Evolutionary conservation across 2,329 filamentous ascomycete species (phyloP).

Genomic region (Aschersonia sp.): DNA sequence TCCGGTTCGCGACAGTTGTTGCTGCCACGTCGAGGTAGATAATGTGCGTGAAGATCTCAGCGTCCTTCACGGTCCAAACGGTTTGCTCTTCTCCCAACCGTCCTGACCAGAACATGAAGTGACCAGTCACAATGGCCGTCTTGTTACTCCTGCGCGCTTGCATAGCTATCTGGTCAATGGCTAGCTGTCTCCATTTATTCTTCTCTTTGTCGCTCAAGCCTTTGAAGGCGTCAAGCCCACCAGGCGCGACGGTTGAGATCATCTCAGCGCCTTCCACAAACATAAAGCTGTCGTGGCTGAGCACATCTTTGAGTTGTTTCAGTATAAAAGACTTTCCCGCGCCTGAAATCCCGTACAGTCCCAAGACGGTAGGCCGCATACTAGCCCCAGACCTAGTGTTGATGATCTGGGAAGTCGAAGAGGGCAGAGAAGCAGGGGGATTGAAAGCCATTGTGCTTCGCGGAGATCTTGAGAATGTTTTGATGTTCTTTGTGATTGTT

Average conservation of each 20-base stretch:
- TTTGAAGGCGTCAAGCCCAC: slow-evolving; percentile 34
- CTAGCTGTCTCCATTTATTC: slow-evolving; percentile 20
- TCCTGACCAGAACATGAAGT: slow-evolving; percentile 39
- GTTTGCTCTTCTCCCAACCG: slow-evolving; percentile 10
- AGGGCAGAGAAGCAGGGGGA: too few species aligned
- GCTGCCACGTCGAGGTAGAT: slow-evolving; percentile 34
- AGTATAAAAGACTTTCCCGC: slow-evolving; percentile 36
- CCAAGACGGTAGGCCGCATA: slow-evolving; percentile 27
- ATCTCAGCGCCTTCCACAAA: slow-evolving; percentile 39
- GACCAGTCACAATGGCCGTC: slow-evolving; percentile 35
- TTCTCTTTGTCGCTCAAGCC: slow-evolving; percentile 20
- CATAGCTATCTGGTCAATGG: slow-evolving; percentile 28
- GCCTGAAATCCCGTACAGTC: slow-evolving; percentile 39
- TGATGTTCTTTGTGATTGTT: neutral
- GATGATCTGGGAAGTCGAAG: neutral
- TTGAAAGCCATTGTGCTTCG: neutral
- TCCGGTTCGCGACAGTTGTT: slow-evolving; percentile 20
- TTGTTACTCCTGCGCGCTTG: slow-evolving; percentile 18
- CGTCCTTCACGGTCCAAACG: slow-evolving; percentile 30
- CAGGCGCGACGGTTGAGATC: slow-evolving; percentile 25
- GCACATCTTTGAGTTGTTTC: slow-evolving; percentile 19
- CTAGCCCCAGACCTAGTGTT: neutral
- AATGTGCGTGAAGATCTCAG: slow-evolving; percentile 38
- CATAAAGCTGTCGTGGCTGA: slow-evolving; percentile 19
- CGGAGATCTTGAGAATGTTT: neutral